Conservation (phyloP, 768 basidiomycete species). For the Lactarius akahatsu region DNA sequence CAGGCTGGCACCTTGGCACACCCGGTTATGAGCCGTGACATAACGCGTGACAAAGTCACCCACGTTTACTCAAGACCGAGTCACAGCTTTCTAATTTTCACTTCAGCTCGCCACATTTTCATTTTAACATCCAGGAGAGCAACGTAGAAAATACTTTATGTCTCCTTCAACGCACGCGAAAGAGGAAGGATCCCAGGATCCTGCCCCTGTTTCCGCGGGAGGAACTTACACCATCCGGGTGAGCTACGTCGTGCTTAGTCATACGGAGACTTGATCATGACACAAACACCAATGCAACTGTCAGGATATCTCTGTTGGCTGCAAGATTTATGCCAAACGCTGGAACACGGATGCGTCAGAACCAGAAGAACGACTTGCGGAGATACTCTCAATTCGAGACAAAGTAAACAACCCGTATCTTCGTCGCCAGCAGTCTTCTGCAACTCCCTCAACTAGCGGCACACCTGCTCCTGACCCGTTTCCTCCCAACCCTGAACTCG, state of each 20-base stretch:
- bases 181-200: slow-evolving; percentile 43
- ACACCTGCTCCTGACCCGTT: slow-evolving; percentile 43
- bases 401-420: slow-evolving; percentile 67
- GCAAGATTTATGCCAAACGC: slow-evolving; percentile 91
- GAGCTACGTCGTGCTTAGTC: slow-evolving; percentile 36
- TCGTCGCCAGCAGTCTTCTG: slow-evolving; percentile 38
- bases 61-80: slow-evolving; percentile 12
- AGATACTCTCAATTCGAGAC: slow-evolving; percentile 93
- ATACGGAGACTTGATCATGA: slow-evolving; percentile 22
- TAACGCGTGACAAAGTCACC: slow-evolving; percentile 16
- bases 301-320: slow-evolving; percentile 87
- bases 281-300: slow-evolving; percentile 29
- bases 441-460: slow-evolving; percentile 36
- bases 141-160: slow-evolving; percentile 5
- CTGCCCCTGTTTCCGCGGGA: slow-evolving; percentile 67
- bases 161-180: slow-evolving; percentile 33
- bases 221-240: slow-evolving; percentile 79
- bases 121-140: slow-evolving; percentile 3
- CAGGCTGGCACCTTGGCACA: neutral
- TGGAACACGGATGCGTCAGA: slow-evolving; percentile 65
- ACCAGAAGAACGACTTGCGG: slow-evolving; percentile 88
- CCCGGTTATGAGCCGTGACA: neutral
- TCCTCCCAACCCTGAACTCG: slow-evolving; percentile 53
- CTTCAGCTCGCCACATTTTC: slow-evolving; percentile 8
- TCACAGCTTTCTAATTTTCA: slow-evolving; percentile 22